Evolutionary conservation across 805 yeast species (phyloP).

Genomic region (Candida vaughaniae): DNA sequence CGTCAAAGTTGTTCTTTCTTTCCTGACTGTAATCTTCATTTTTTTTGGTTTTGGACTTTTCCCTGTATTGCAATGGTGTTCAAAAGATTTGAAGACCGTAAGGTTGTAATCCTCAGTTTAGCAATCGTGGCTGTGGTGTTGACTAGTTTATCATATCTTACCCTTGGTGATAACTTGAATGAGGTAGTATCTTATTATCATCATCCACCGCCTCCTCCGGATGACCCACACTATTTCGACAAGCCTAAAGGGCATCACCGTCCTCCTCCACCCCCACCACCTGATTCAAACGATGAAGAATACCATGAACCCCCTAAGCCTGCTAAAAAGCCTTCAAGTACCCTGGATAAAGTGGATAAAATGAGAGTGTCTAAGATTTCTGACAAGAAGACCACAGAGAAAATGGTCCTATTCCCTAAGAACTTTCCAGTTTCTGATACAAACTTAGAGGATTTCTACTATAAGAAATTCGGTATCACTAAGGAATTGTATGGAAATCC

Average conservation of each 20-base stretch:
- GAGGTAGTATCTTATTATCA: background rate
- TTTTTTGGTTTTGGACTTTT: too few species aligned
- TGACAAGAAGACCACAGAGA: conserved; percentile 1
- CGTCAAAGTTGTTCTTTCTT: too few species aligned
- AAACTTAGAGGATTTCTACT: conserved; percentile 2
- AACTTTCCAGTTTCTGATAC: conserved; percentile 8
- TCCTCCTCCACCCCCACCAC: background rate
- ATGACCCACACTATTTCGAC: background rate
- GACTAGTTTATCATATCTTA: conserved; percentile 1
- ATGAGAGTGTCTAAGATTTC: conserved; percentile 4
- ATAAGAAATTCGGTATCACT: background rate
- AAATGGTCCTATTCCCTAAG: conserved; percentile 9
- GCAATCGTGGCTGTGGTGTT: conserved; percentile 2
- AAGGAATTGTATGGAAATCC: background rate
- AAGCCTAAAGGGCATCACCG: background rate
- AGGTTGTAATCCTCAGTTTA: background rate
- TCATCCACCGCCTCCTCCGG: background rate
- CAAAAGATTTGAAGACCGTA: conserved; percentile 1
- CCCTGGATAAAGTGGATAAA: background rate
- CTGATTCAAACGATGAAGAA: background rate
- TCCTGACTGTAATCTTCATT: too few species aligned
- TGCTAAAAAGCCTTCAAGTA: too few species aligned
- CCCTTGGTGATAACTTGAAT: conserved; percentile 1
- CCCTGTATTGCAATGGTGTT: background rate
- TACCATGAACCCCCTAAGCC: too few species aligned